These are phyloP conservation scores for Candida frijolesensis DNA, from an alignment of 1,139 yeast species.

Conservation along the genomic window DNA sequence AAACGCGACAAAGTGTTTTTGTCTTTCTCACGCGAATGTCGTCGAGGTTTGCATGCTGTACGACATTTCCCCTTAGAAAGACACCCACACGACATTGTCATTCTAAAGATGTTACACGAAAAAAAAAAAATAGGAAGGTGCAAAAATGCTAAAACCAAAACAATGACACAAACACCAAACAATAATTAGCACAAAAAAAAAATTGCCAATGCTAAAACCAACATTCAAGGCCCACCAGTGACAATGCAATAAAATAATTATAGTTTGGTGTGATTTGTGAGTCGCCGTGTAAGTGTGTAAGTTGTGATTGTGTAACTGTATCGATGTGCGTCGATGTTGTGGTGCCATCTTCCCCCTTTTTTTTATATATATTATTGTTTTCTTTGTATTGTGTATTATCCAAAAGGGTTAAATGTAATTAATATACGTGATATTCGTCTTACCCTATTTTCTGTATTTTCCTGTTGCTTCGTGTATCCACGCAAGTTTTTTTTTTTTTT, in stretches of 20 bases:
- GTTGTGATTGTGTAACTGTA: too few relatives aligned
- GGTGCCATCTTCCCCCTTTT: neutral
- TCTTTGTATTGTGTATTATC: neutral
- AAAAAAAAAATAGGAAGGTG: neutral
- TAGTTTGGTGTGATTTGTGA: too few relatives aligned
- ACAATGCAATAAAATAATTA: too few relatives aligned
- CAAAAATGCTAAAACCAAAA: neutral
- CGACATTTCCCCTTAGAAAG: neutral
- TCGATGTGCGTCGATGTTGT: neutral
- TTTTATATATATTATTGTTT: neutral
- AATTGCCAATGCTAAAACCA: too few relatives aligned
- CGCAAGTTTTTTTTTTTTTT: neutral
- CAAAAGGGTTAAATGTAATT: neutral
- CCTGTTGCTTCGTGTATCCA: neutral
- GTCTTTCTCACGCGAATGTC: neutral
- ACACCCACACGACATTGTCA: neutral
- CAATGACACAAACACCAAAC: constrained; percentile 3
- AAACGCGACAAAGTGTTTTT: neutral
- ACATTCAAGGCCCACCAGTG: too few relatives aligned
- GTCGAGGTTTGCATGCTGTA: neutral
- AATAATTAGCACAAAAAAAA: neutral
- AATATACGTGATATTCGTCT: neutral
- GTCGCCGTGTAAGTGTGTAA: too few relatives aligned
- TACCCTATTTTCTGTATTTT: neutral
- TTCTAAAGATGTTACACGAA: neutral